A percentile compares a stretch with the other conserved stretches of the same genome.
Evolutionary conservation across 257 asterid species (phyloP).

Genomic region (Ophiorrhiza pumila): DNA sequence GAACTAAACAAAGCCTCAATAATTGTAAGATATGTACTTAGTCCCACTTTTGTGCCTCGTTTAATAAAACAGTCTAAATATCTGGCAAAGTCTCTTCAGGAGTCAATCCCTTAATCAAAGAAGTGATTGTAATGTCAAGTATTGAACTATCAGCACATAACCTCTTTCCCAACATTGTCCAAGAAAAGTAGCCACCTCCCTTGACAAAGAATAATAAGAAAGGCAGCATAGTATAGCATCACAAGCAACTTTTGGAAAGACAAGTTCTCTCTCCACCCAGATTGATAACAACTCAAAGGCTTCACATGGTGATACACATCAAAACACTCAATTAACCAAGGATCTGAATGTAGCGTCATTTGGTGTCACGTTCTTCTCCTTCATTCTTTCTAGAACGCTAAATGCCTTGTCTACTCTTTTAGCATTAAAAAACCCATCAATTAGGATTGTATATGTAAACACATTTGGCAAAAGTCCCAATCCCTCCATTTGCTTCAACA

Average conservation of each 20-base stretch:
- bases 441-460: constrained; percentile 65
- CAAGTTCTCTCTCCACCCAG: constrained; percentile 55
- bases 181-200: constrained; percentile 47
- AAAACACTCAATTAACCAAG: constrained; percentile 67
- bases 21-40: constrained; percentile 50
- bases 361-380: constrained; percentile 50
- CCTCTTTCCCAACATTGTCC: constrained; percentile 44
- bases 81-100: constrained; percentile 54
- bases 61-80: constrained; percentile 51
- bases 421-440: constrained; percentile 72
- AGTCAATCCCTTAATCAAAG: constrained; percentile 64
- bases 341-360: constrained; percentile 79
- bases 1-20: constrained; percentile 53
- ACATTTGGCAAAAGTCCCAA: constrained; percentile 60
- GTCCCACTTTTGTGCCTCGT: constrained; percentile 48
- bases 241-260: constrained; percentile 60
- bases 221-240: constrained; percentile 57
- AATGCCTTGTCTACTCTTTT: constrained; percentile 59
- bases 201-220: constrained; percentile 44
- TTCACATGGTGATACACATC: constrained; percentile 40
- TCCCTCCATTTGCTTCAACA: constrained; percentile 83
- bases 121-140: constrained; percentile 49
- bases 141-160: constrained; percentile 59
- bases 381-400: constrained; percentile 57
- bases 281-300: constrained; percentile 46